Evolutionary conservation across 2,329 filamentous ascomycete species (phyloP).

Genomic region (Trichophyton mentagrophytes): DNA sequence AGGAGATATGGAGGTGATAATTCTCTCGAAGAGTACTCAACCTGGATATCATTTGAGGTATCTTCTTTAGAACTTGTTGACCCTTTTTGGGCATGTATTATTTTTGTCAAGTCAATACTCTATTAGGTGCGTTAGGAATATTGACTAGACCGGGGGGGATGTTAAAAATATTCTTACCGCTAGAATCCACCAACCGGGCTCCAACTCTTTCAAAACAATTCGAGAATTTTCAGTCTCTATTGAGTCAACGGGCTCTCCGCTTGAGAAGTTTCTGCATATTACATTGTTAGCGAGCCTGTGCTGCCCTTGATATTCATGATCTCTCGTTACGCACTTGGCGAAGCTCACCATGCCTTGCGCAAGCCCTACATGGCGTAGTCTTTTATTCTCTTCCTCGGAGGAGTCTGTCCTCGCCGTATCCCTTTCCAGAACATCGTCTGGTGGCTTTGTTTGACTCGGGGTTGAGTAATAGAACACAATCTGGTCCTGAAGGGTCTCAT

Average conservation of each 20-base stretch:
- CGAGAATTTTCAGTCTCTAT: constrained; percentile 86
- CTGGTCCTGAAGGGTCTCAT: constrained; percentile 64
- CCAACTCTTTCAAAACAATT: constrained; percentile 74
- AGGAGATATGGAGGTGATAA: constrained; percentile 71
- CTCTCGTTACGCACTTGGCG: constrained; percentile 43
- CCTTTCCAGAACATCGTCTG: constrained; percentile 13
- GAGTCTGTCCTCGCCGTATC: constrained; percentile 17
- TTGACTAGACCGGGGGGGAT: background rate
- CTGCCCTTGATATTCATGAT: background rate
- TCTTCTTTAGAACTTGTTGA: background rate
- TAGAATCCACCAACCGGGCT: constrained; percentile 88
- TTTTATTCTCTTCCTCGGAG: constrained; percentile 63
- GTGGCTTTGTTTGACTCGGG: constrained; percentile 18
- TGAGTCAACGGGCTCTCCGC: constrained; percentile 61
- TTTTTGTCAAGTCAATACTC: constrained; percentile 70
- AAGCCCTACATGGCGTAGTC: constrained; percentile 80
- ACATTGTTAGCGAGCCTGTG: background rate
- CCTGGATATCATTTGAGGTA: constrained; percentile 21
- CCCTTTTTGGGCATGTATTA: constrained; percentile 39
- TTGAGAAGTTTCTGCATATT: constrained; percentile 58
- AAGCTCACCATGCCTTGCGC: constrained; percentile 96
- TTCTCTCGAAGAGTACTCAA: constrained; percentile 82
- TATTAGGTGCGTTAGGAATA: constrained; percentile 22
- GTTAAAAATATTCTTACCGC: constrained; percentile 50
- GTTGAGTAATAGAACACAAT: constrained; percentile 82